Base-by-base conservation (phyloP, 805 yeast genomes). In the Hanseniaspora taiwanica region DNA sequence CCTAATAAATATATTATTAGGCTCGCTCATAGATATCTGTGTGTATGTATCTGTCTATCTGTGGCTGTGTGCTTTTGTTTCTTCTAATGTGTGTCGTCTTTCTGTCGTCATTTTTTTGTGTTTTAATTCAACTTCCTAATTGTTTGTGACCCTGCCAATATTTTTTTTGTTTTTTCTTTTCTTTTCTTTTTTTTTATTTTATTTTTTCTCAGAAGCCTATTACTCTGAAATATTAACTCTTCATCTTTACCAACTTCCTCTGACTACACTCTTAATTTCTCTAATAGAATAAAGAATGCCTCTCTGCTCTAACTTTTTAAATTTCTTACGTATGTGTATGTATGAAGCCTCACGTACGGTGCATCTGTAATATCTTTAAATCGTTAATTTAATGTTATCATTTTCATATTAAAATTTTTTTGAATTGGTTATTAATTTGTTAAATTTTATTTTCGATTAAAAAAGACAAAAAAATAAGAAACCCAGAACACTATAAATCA, bases 401-500 rank as follows among this genome's bases (percentile, higher is more conserved):
- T n/a, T n/a, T n/a, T n/a, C n/a, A n/a, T n/a, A n/a, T n/a, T n/a
- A n/a, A n/a, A n/a, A n/a, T n/a, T n/a, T n/a, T n/a, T n/a, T n/a
- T n/a, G n/a, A n/a, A n/a, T n/a, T n/a, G n/a, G n/a, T n/a, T n/a
- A n/a, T n/a, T n/a, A n/a, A n/a, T n/a, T n/a, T n/a, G n/a, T n/a
- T n/a, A n/a, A n/a, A n/a, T n/a, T n/a, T n/a, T n/a, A n/a, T n/a
- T n/a, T n/a, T n/a, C n/a, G n/a, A 39, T 12, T 14, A 19, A 34
- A 21, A 37, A 40, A 34, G 9, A 42, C 36, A 32, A 13, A 16
- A 42, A 36, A 39, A 34, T 38, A 33, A 31, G 27, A 37, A 37
- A 40, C 37, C 40, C 35, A 42, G 38, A 29, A 38, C 44, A 39
- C 45, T 43, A 27, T 35, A 43, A 44, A 58, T 46, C 44, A 75